Evolutionary conservation across 225 moss, liverwort and hornwort species (phyloP).

Genomic region (Takakia lepidozioides): DNA sequence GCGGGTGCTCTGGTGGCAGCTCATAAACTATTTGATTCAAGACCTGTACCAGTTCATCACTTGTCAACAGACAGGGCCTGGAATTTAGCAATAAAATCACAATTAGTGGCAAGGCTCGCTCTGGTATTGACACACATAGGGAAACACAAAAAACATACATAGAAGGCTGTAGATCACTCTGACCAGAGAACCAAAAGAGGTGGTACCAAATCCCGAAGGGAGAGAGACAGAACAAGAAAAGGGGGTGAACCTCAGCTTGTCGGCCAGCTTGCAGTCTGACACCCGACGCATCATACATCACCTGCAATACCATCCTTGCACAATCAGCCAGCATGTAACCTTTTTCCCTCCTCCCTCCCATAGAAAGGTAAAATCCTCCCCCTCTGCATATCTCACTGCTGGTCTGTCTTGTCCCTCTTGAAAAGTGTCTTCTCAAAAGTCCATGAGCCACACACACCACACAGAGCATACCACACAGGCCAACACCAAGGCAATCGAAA

Average conservation of each 20-base stretch:
- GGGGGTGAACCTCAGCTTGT: constrained; percentile 72
- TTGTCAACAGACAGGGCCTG: not conserved
- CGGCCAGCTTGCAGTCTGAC: constrained; percentile 97
- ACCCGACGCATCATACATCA: constrained; percentile 99
- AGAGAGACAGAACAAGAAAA: not conserved
- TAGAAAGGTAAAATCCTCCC: too few species aligned
- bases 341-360: too few species aligned
- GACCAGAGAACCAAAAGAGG: too few species aligned
- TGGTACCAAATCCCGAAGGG: too few species aligned
- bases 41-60: constrained; percentile 36
- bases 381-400: too few species aligned
- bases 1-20: constrained; percentile 98
- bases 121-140: too few species aligned
- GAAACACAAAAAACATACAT: not conserved
- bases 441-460: too few species aligned
- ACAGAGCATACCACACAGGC: constrained; percentile 78
- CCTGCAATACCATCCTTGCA: constrained; percentile 26
- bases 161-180: too few species aligned
- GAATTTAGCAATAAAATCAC: not conserved
- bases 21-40: constrained; percentile 98
- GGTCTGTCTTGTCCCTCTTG: too few species aligned
- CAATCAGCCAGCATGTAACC: not conserved
- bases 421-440: too few species aligned
- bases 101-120: too few species aligned
- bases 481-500: constrained; percentile 82